phyloP scores from a whole-genome alignment of 2,329 filamentous ascomycete species.

The Monosporascus sp. region DNA sequence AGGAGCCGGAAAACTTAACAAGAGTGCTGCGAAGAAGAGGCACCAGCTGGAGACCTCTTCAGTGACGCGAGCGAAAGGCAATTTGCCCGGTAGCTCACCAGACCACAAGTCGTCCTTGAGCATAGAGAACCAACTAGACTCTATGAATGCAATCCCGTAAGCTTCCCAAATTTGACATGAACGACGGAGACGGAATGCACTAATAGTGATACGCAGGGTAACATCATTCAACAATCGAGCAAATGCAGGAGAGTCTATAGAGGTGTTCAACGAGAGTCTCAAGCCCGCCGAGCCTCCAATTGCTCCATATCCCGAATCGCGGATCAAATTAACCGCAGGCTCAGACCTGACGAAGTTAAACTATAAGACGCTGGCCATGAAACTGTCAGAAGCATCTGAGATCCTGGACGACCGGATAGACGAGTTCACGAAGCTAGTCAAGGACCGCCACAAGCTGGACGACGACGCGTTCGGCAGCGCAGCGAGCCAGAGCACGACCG shows the following conservation, averaged over 20 bases:
- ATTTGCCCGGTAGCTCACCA: conserved; percentile 40
- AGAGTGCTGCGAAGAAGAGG: conserved; percentile 30
- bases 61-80: conserved; percentile 40
- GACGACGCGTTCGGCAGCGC: conserved; percentile 83
- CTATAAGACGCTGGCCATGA: conserved; percentile 94
- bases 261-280: conserved; percentile 77
- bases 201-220: conserved; percentile 31
- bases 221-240: conserved; percentile 69
- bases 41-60: conserved; percentile 42
- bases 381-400: conserved; percentile 85
- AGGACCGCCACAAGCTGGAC: conserved; percentile 70
- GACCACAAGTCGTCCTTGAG: conserved; percentile 37
- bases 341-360: conserved; percentile 86
- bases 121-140: conserved; percentile 35
- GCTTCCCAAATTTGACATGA: conserved; percentile 11
- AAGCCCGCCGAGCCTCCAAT: conserved; percentile 62
- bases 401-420: conserved; percentile 94
- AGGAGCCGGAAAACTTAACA: conserved; percentile 39
- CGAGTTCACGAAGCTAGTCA: conserved; percentile 71
- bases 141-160: conserved; percentile 35
- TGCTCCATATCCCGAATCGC: conserved; percentile 66
- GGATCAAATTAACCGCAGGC: conserved; percentile 79
- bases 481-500: conserved; percentile 74
- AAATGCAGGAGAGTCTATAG: conserved; percentile 76
- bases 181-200: neutral